Conservation (phyloP, 768 basidiomycete species). For the Boletus subcaerulescens region DNA sequence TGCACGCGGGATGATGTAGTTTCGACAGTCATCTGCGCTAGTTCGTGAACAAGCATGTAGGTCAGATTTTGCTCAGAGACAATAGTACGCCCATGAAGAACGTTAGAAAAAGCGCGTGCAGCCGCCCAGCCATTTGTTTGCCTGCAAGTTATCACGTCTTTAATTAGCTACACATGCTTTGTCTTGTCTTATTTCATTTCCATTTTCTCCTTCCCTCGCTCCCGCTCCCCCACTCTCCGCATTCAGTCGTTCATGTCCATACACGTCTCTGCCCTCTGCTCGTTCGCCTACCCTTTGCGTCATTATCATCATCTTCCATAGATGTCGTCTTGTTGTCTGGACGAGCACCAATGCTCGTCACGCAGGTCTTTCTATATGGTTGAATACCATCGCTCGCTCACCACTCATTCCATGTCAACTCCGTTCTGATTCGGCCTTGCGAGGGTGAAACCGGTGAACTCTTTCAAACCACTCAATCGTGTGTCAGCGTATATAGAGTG, state of each 20-base stretch:
- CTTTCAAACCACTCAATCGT: too few relatives aligned
- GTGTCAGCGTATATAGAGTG: too few relatives aligned
- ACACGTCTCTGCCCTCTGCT: background rate
- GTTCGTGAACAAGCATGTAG: conserved; percentile 12
- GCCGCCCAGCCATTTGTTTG: too few relatives aligned
- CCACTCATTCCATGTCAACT: background rate
- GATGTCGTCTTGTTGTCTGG: background rate
- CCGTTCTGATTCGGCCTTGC: too few relatives aligned
- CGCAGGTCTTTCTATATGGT: background rate
- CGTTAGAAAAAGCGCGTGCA: too few relatives aligned
- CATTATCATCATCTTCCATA: background rate
- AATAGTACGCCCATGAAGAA: conserved; percentile 7
- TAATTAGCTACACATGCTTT: background rate
- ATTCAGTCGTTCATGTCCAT: background rate
- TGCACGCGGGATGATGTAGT: conserved; percentile 39
- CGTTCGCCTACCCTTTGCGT: background rate
- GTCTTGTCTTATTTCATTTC: background rate
- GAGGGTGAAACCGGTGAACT: too few relatives aligned
- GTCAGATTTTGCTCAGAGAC: conserved; percentile 11
- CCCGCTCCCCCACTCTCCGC: too few relatives aligned
- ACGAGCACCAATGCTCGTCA: background rate
- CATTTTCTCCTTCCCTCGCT: background rate
- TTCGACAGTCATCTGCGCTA: background rate
- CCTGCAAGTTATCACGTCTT: conserved; percentile 10
- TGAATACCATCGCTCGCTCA: conserved; percentile 19